Percentiles rank a stretch among this genome's conserved stretches.
phyloP scores from a whole-genome alignment of 2,329 filamentous ascomycete species.

The Pseudogymnoascus sp. region DNA sequence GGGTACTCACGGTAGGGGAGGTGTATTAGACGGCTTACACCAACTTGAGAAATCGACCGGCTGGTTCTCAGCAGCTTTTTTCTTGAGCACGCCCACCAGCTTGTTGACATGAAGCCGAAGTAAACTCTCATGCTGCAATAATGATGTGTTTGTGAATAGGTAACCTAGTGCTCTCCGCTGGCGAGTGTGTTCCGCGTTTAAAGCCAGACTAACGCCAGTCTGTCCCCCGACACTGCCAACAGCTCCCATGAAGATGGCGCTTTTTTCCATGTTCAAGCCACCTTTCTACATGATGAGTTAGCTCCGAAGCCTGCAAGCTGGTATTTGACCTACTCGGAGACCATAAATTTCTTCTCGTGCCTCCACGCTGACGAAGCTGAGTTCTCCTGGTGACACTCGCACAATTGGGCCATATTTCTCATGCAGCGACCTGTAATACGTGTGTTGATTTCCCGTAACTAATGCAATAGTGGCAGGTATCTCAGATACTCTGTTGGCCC shows the following conservation, averaged over 20 bases:
- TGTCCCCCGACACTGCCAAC: background rate
- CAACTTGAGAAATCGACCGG: background rate
- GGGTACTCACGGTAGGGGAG: background rate
- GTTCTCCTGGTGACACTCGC: conserved; percentile 29
- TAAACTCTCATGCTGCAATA: background rate
- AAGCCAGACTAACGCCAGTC: background rate
- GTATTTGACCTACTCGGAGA: background rate
- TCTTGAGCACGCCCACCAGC: background rate
- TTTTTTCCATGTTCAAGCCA: background rate
- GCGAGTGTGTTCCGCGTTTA: background rate
- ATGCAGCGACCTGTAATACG: conserved; percentile 17
- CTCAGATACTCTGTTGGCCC: background rate
- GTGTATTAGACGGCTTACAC: background rate
- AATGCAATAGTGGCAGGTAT: background rate
- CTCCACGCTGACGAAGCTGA: conserved; percentile 29
- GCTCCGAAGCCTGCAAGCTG: background rate
- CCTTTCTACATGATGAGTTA: background rate
- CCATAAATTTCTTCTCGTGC: conserved; percentile 28
- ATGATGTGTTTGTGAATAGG: background rate
- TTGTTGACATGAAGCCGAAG: background rate
- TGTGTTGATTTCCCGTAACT: background rate
- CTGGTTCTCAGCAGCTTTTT: background rate
- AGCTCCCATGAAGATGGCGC: background rate
- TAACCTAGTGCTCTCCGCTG: background rate
- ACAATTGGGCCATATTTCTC: conserved; percentile 28